A percentile compares a stretch with the other conserved stretches of the same genome.
Conservation (phyloP, 768 basidiomycete species). For the Boletus huronensis region DNA sequence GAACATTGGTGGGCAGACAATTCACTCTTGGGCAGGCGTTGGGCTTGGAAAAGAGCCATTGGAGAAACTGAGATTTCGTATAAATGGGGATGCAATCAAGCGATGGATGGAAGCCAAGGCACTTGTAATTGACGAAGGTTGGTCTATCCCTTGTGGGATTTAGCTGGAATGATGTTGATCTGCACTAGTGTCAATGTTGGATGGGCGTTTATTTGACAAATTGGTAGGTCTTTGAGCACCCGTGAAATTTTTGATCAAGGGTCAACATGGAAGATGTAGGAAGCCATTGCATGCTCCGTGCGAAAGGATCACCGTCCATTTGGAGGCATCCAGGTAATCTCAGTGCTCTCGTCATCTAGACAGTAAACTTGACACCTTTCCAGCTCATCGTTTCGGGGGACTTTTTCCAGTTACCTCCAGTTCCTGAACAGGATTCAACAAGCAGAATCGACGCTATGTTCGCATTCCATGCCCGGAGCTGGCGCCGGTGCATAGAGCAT, state of each 20-base stretch:
- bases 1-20: slow-evolving; percentile 66
- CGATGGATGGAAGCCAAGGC: slow-evolving; percentile 53
- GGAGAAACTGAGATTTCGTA: slow-evolving; percentile 38
- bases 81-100: slow-evolving; percentile 24
- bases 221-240: slow-evolving; percentile 44
- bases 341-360: neutral
- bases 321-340: slow-evolving; percentile 61
- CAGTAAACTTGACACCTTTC: slow-evolving; percentile 7
- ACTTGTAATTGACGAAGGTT: slow-evolving; percentile 74
- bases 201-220: slow-evolving; percentile 67
- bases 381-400: slow-evolving; percentile 74
- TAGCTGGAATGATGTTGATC: neutral
- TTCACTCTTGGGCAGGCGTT: slow-evolving; percentile 67
- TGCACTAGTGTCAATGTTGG: slow-evolving; percentile 68
- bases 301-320: slow-evolving; percentile 47
- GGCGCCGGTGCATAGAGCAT: slow-evolving; percentile 51
- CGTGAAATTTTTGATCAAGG: slow-evolving; percentile 21
- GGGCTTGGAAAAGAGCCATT: slow-evolving; percentile 52
- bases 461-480: slow-evolving; percentile 63
- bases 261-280: slow-evolving; percentile 18
- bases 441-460: slow-evolving; percentile 51
- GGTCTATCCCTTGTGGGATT: neutral
- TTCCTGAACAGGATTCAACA: slow-evolving; percentile 48
- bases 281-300: slow-evolving; percentile 40
- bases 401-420: slow-evolving; percentile 80